phyloP scores from a whole-genome alignment of 768 basidiomycete species.

The Dentipellis sp. region DNA sequence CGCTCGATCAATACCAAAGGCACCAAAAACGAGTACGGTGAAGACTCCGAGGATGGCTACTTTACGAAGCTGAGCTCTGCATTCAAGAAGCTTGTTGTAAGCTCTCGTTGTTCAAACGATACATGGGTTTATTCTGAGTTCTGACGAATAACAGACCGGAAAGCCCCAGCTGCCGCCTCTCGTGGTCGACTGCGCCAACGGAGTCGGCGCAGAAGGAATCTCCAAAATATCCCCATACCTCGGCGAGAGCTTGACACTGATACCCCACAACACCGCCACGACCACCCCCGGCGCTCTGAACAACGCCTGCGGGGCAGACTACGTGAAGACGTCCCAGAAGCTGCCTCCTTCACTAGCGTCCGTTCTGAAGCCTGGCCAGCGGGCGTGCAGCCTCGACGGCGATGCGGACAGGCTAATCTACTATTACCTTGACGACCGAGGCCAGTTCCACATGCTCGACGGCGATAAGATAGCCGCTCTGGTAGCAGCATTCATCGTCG shows the following conservation, averaged over 20 bases:
- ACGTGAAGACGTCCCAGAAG: constrained; percentile 87
- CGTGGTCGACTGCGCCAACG: constrained; percentile 97
- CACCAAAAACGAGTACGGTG: constrained; percentile 69
- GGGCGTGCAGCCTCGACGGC: constrained; percentile 92
- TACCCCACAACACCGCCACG: constrained; percentile 61
- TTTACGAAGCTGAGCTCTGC: constrained; percentile 71
- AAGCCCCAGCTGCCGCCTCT: constrained; percentile 50
- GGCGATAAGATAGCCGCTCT: constrained; percentile 97
- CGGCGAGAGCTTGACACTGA: constrained; percentile 48
- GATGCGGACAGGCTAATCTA: constrained; percentile 97
- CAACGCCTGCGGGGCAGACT: constrained; percentile 88
- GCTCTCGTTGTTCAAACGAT: constrained; percentile 20
- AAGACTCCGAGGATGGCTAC: constrained; percentile 77
- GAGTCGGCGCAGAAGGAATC: constrained; percentile 79
- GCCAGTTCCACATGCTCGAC: constrained; percentile 85
- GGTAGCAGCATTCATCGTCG: constrained; percentile 87
- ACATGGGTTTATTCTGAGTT: background rate
- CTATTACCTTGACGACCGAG: constrained; percentile 76
- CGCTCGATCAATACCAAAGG: constrained; percentile 81
- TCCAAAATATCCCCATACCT: constrained; percentile 51
- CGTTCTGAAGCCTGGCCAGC: constrained; percentile 57
- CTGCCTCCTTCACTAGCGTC: constrained; percentile 69
- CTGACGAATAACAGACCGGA: constrained; percentile 36
- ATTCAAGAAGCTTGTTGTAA: constrained; percentile 80
- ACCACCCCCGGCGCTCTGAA: constrained; percentile 70